phyloP scores from a whole-genome alignment of 1,284 basidiomycete genomes.

The Abortiporus biennis region DNA sequence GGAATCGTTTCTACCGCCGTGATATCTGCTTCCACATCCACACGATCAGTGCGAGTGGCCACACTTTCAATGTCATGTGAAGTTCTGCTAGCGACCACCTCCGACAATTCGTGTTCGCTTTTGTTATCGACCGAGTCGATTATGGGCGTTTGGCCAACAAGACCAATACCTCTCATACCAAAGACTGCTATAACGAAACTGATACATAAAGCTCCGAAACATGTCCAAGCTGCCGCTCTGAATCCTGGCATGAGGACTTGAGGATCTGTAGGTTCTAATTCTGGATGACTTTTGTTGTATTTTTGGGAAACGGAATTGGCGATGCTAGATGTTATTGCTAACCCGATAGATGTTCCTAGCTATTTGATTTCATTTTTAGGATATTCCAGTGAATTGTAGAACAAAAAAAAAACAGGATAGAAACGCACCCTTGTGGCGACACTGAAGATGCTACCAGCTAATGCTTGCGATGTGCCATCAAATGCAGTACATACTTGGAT shows the following conservation, averaged over 20 bases:
- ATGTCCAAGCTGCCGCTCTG: constrained; percentile 27
- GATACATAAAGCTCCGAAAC: constrained; percentile 18
- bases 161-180: constrained; percentile 24
- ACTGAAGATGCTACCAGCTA: constrained; percentile 32
- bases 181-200: constrained; percentile 22
- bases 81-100: too few relatives aligned
- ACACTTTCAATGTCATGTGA: too few relatives aligned
- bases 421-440: constrained; percentile 27
- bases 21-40: too few relatives aligned
- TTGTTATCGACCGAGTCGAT: too few relatives aligned
- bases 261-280: constrained; percentile 16
- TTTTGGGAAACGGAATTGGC: constrained; percentile 22
- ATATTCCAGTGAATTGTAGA: neutral
- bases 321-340: constrained; percentile 28
- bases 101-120: too few relatives aligned
- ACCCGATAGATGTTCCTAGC: constrained; percentile 29
- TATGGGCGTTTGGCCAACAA: constrained; percentile 21
- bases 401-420: neutral
- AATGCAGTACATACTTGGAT: constrained; percentile 26
- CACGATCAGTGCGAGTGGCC: too few relatives aligned
- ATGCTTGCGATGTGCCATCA: constrained; percentile 28
- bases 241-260: constrained; percentile 29
- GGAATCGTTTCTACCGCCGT: too few relatives aligned
- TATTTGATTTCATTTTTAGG: constrained; percentile 9
- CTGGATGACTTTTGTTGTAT: constrained; percentile 18